Conservation (phyloP, 2,329 filamentous ascomycete genomes). For the Botrytis deweyae region DNA sequence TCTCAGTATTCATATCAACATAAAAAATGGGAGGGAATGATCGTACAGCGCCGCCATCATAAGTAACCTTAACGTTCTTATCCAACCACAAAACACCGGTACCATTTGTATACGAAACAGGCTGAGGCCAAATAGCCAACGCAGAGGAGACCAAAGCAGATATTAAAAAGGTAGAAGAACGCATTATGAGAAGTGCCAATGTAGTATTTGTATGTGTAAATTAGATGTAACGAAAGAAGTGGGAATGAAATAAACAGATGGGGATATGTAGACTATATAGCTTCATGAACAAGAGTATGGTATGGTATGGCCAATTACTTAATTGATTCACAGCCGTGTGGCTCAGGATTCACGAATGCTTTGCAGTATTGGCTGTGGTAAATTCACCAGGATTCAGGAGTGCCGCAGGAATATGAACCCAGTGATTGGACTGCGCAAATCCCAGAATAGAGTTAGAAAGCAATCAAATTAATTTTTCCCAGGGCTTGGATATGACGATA, state of each 20-base stretch:
- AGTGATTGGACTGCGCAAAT: constrained; percentile 1
- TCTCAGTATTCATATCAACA: constrained; percentile 32
- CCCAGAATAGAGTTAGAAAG: constrained; percentile 16
- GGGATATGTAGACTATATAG: constrained; percentile 35
- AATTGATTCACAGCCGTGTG: background rate
- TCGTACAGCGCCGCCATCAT: constrained; percentile 58
- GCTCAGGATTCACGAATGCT: background rate
- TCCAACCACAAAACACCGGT: constrained; percentile 54
- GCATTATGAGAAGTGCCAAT: constrained; percentile 26
- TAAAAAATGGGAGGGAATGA: constrained; percentile 40
- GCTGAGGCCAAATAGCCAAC: constrained; percentile 58
- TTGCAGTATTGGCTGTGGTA: background rate
- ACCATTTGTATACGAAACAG: constrained; percentile 52
- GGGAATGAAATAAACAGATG: background rate
- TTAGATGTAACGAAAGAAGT: constrained; percentile 1
- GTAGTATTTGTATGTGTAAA: background rate
- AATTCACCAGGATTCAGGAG: constrained; percentile 14
- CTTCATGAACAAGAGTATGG: constrained; percentile 31
- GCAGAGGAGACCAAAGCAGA: constrained; percentile 28
- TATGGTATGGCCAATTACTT: background rate
- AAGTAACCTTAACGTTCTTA: constrained; percentile 53
- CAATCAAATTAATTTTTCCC: background rate
- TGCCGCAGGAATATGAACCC: constrained; percentile 15
- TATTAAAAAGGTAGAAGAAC: constrained; percentile 27
- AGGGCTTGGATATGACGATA: constrained; percentile 10